Evolutionary conservation across 2,329 filamentous ascomycete genomes (phyloP).

Genomic region (Epichloe hybrida): DNA sequence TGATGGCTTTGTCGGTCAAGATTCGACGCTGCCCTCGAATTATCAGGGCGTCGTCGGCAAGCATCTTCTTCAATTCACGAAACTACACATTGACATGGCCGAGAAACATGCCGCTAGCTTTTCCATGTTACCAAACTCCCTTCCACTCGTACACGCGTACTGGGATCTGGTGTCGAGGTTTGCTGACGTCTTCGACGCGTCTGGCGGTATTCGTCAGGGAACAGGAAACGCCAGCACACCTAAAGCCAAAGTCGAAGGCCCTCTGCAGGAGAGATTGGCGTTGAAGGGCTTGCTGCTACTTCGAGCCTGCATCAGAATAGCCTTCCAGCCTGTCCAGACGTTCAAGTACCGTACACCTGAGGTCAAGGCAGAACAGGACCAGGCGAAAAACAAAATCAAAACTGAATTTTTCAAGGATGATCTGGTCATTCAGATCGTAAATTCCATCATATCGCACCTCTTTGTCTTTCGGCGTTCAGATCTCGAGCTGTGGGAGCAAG

Average conservation of each 20-base stretch:
- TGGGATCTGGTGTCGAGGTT: conserved; percentile 72
- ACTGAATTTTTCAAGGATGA: conserved; percentile 60
- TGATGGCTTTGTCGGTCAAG: conserved; percentile 41
- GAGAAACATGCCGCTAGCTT: conserved; percentile 70
- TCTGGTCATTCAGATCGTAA: conserved; percentile 69
- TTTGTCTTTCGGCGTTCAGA: conserved; percentile 80
- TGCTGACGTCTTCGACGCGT: conserved; percentile 57
- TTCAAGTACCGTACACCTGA: conserved; percentile 71
- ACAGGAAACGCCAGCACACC: conserved; percentile 21
- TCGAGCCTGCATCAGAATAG: conserved; percentile 71
- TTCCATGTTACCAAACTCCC: conserved; percentile 63
- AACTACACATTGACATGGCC: conserved; percentile 81
- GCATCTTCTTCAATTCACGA: conserved; percentile 80
- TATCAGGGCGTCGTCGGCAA: conserved; percentile 59
- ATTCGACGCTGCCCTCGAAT: conserved; percentile 36
- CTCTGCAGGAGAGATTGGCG: conserved; percentile 64
- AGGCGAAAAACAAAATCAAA: conserved; percentile 57
- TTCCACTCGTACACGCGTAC: conserved; percentile 67
- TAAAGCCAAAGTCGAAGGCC: conserved; percentile 41
- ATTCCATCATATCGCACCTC: conserved; percentile 71
- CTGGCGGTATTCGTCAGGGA: conserved; percentile 39
- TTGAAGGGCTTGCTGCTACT: conserved; percentile 74
- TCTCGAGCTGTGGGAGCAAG: conserved; percentile 82
- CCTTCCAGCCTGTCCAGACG: conserved; percentile 64
- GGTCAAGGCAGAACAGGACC: conserved; percentile 61